Evolutionary conservation across 164 flowering plant genomes (phyloP).

Genomic region (Stephania yunnanensis): DNA sequence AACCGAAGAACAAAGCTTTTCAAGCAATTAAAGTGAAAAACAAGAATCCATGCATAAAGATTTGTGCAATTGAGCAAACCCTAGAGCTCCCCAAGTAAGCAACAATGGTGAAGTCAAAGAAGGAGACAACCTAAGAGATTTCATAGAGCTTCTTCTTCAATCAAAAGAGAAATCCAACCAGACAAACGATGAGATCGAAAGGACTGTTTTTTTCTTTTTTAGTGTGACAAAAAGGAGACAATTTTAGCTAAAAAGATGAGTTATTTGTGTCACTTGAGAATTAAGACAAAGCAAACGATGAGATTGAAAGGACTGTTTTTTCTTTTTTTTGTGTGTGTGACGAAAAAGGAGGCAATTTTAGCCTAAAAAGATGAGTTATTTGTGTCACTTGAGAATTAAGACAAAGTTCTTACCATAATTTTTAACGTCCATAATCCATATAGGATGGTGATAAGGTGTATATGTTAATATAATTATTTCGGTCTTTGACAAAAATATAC

Average conservation of each 20-base stretch:
- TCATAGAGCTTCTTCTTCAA: background rate
- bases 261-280: background rate
- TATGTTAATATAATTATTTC: too few species aligned
- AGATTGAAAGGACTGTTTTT: background rate
- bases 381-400: background rate
- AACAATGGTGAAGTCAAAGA: background rate
- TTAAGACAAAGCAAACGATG: background rate
- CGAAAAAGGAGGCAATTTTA: background rate
- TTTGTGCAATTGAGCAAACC: background rate
- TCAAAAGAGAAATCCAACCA: background rate
- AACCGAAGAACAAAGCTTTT: background rate
- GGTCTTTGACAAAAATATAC: too few species aligned
- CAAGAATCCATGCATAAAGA: background rate
- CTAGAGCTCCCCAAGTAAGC: constrained; percentile 1
- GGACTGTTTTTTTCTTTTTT: background rate
- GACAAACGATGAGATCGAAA: too few species aligned
- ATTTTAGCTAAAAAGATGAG: background rate
- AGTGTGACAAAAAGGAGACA: background rate
- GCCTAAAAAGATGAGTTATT: background rate
- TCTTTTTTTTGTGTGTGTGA: background rate
- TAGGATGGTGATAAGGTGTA: too few species aligned
- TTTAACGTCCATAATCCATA: too few species aligned
- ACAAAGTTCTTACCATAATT: background rate
- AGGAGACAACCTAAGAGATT: background rate
- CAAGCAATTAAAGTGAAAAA: background rate